phyloP scores from a whole-genome alignment of 2,329 filamentous ascomycete genomes.

The Seiridium unicorne region DNA sequence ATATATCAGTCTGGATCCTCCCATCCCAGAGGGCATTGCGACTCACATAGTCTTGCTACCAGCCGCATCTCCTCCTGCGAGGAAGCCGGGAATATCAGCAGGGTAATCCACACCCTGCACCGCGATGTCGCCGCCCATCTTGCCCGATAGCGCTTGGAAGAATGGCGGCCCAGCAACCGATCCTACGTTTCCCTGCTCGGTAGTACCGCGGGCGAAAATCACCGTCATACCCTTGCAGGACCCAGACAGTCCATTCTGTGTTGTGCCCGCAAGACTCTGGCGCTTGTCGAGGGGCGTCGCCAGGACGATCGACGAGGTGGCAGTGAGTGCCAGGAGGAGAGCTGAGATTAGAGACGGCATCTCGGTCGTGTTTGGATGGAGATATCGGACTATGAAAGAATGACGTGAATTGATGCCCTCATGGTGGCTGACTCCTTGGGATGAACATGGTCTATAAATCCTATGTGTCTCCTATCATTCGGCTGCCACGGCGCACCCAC shows the following conservation, averaged over 20 bases:
- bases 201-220: slow-evolving; percentile 57
- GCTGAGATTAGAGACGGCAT: background rate
- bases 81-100: slow-evolving; percentile 42
- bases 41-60: slow-evolving; percentile 40
- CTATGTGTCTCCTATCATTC: background rate
- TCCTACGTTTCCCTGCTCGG: slow-evolving; percentile 52
- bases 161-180: slow-evolving; percentile 47
- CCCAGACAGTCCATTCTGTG: slow-evolving; percentile 7
- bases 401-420: background rate
- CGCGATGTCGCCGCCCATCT: slow-evolving; percentile 41
- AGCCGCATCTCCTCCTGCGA: slow-evolving; percentile 40
- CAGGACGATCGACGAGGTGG: background rate
- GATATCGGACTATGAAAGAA: background rate
- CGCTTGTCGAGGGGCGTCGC: slow-evolving; percentile 8
- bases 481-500: background rate
- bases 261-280: background rate
- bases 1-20: slow-evolving; percentile 12
- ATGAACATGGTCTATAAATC: background rate
- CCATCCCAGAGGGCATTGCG: background rate
- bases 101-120: slow-evolving; percentile 55
- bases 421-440: background rate
- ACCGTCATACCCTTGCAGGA: slow-evolving; percentile 46
- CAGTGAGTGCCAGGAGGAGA: slow-evolving; percentile 3
- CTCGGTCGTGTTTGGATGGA: background rate
- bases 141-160: slow-evolving; percentile 39